These are phyloP conservation scores for Penicillium sp. DNA, from an alignment of 2,329 filamentous ascomycete genomes.

Conservation along the genomic window DNA sequence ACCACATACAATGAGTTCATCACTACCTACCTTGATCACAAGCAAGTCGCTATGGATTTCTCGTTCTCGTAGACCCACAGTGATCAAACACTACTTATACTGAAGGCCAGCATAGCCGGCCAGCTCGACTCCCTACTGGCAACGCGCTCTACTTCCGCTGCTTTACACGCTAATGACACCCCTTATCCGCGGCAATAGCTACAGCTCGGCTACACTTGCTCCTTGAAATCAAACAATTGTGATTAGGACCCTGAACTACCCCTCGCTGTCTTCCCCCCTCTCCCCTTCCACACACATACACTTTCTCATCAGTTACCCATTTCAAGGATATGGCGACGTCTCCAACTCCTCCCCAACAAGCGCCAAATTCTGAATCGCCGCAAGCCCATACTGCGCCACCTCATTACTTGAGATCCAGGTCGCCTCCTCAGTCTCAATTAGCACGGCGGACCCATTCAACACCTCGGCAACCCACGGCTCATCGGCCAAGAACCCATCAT, in stretches of 20 bases:
- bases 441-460: constrained; percentile 51
- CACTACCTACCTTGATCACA: too few relatives aligned
- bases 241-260: too few relatives aligned
- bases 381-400: constrained; percentile 61
- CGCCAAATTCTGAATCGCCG: constrained; percentile 60
- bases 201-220: neutral
- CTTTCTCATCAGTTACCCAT: neutral
- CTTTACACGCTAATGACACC: too few relatives aligned
- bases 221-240: neutral
- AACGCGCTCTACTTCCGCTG: too few relatives aligned
- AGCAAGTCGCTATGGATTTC: too few relatives aligned
- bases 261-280: neutral
- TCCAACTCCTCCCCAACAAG: constrained; percentile 1
- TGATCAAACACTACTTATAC: too few relatives aligned
- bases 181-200: too few relatives aligned
- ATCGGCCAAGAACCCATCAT: constrained; percentile 24
- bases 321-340: constrained; percentile 4
- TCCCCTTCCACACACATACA: neutral
- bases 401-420: constrained; percentile 64
- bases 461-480: constrained; percentile 18
- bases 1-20: neutral
- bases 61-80: too few relatives aligned
- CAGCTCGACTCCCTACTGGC: too few relatives aligned
- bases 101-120: too few relatives aligned
- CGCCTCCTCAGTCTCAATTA: constrained; percentile 60